phyloP scores from a whole-genome alignment of 2,329 filamentous ascomycete genomes.

The Xylaria polymorpha region DNA sequence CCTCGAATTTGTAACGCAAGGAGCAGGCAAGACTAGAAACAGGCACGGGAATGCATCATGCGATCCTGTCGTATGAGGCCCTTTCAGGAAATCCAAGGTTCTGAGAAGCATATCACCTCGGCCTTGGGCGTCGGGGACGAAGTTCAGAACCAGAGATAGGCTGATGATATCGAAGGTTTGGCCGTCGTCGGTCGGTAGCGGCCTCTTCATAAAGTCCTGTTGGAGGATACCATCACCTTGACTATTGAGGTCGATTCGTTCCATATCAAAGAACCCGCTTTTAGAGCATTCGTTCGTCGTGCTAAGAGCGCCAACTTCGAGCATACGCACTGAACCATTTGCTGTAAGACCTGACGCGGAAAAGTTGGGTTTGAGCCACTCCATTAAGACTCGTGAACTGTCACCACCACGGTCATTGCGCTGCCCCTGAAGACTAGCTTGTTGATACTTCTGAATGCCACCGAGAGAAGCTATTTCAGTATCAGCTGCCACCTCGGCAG shows the following conservation, averaged over 20 bases:
- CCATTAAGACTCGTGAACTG: conserved; percentile 71
- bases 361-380: conserved; percentile 65
- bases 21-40: conserved; percentile 89
- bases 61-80: conserved; percentile 45
- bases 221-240: conserved; percentile 83
- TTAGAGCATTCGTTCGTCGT: conserved; percentile 85
- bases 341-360: conserved; percentile 42
- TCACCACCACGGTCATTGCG: conserved; percentile 74
- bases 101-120: conserved; percentile 88
- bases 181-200: conserved; percentile 70
- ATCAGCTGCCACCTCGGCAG: conserved; percentile 58
- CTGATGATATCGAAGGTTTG: conserved; percentile 90
- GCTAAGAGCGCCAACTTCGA: conserved; percentile 91
- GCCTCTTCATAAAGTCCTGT: conserved; percentile 94
- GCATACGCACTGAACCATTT: conserved; percentile 66
- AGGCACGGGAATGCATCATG: conserved; percentile 70
- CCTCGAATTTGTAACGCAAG: conserved; percentile 89
- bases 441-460: conserved; percentile 72
- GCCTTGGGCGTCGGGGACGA: conserved; percentile 79
- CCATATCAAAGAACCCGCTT: conserved; percentile 76
- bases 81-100: conserved; percentile 75
- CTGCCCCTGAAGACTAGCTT: conserved; percentile 76
- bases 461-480: conserved; percentile 68
- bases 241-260: conserved; percentile 90
- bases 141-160: conserved; percentile 92